Conservation (phyloP, 345 rosid species). For the Limnanthes douglasii region DNA sequence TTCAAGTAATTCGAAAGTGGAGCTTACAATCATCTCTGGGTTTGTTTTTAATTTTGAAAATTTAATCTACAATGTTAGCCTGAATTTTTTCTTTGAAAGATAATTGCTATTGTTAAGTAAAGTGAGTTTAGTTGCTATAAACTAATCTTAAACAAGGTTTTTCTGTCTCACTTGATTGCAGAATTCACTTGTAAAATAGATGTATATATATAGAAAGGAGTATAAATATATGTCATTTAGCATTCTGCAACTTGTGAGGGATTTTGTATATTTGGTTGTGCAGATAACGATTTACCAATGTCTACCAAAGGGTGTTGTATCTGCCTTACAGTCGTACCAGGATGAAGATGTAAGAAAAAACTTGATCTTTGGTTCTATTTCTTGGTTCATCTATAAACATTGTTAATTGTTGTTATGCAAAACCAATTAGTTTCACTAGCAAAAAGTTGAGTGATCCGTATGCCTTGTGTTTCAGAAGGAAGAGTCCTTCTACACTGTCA, state of each 20-base stretch:
- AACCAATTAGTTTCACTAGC: conserved; percentile 9
- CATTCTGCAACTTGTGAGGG: no score
- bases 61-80: background rate
- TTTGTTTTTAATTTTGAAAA: conserved; percentile 9
- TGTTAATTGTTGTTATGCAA: conserved; percentile 2
- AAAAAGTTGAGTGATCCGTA: conserved; percentile 20
- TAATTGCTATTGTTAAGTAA: no score
- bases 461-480: conserved; percentile 80
- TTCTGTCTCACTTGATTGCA: no score
- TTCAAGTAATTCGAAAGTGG: background rate
- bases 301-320: conserved; percentile 79
- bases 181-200: no score
- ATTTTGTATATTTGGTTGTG: conserved; percentile 5
- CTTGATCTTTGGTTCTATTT: conserved; percentile 2
- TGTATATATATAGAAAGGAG: no score
- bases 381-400: background rate
- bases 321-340: conserved; percentile 62
- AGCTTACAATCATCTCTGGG: background rate
- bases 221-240: no score
- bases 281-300: conserved; percentile 94
- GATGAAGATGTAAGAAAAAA: conserved; percentile 77
- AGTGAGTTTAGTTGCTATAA: no score
- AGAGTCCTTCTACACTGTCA: conserved; percentile 86
- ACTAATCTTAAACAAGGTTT: no score
- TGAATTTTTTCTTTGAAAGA: no score